These are phyloP conservation scores for Bipolaris cookei DNA, from an alignment of 2,329 filamentous ascomycete genomes.

Conservation along the genomic window DNA sequence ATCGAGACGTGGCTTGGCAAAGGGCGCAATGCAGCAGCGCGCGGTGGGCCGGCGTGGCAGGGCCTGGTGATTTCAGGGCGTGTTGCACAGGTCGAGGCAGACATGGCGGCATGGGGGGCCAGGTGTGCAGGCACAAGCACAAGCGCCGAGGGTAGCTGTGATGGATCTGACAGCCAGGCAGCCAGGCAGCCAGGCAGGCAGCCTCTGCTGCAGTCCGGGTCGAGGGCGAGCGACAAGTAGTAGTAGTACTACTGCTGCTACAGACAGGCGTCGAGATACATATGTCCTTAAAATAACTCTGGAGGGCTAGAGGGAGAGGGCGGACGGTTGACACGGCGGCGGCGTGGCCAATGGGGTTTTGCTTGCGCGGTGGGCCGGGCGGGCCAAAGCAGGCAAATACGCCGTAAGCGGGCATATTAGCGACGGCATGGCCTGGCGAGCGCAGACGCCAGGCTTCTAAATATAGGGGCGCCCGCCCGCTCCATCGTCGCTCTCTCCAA, in stretches of 20 bases:
- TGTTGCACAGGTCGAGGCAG: neutral
- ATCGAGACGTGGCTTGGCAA: constrained; percentile 21
- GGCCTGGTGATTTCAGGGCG: no score
- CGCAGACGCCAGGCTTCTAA: constrained; percentile 35
- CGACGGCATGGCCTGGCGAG: constrained; percentile 30
- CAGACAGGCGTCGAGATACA: no score
- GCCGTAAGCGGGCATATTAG: constrained; percentile 24
- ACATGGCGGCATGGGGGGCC: neutral
- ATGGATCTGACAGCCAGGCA: neutral
- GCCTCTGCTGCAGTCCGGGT: neutral
- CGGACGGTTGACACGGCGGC: constrained; percentile 10
- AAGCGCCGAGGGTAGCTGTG: neutral
- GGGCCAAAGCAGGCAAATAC: constrained; percentile 19
- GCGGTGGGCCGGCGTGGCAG: no score
- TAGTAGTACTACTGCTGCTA: no score
- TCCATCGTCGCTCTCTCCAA: constrained; percentile 34
- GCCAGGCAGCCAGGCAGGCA: no score
- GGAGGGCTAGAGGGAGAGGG: constrained; percentile 12
- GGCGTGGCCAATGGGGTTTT: constrained; percentile 19
- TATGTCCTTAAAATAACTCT: constrained; percentile 44
- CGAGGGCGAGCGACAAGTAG: neutral
- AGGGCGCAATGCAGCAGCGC: constrained; percentile 17
- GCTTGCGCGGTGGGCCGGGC: constrained; percentile 9
- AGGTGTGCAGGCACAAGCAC: no score
- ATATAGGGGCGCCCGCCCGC: constrained; percentile 34